A percentile compares a stretch with the other conserved stretches of the same genome.
These are phyloP conservation scores for Boletellus sp. DNA, from an alignment of 1,284 basidiomycete species.

Conservation along the genomic window DNA sequence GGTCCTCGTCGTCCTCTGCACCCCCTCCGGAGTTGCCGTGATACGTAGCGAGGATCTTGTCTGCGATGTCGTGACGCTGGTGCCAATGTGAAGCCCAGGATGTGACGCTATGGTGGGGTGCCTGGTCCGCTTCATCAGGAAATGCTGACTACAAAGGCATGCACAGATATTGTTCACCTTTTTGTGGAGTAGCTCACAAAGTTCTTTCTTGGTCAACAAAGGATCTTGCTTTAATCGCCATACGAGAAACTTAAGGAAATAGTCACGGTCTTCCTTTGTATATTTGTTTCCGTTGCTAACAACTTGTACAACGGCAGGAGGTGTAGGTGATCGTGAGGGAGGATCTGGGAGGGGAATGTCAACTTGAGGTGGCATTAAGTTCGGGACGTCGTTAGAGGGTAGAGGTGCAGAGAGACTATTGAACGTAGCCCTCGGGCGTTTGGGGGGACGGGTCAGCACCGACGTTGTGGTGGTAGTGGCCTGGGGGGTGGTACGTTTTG, in stretches of 20 bases:
- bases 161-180: slow-evolving; percentile 37
- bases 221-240: slow-evolving; percentile 57
- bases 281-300: slow-evolving; percentile 51
- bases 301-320: slow-evolving; percentile 48
- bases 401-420: slow-evolving; percentile 54
- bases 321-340: slow-evolving; percentile 64
- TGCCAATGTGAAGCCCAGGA: slow-evolving; percentile 67
- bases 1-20: slow-evolving; percentile 31
- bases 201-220: slow-evolving; percentile 44
- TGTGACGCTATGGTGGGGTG: slow-evolving; percentile 52
- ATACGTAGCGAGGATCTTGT: slow-evolving; percentile 56
- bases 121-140: slow-evolving; percentile 37
- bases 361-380: slow-evolving; percentile 52
- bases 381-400: slow-evolving; percentile 37
- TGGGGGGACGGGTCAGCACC: slow-evolving; percentile 25
- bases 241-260: slow-evolving; percentile 59
- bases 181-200: slow-evolving; percentile 52
- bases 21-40: slow-evolving; percentile 29
- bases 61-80: slow-evolving; percentile 56
- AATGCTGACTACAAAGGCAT: slow-evolving; percentile 2
- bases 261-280: slow-evolving; percentile 60
- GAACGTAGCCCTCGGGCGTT: slow-evolving; percentile 41
- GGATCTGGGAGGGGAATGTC: slow-evolving; percentile 55
- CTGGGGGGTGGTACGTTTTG: slow-evolving; percentile 20
- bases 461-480: slow-evolving; percentile 15